Evolutionary conservation across 2,329 filamentous ascomycete species (phyloP), one percentile per base, ranked within the genome.

Genomic region (Chalaropsis thielavioides): DNA sequence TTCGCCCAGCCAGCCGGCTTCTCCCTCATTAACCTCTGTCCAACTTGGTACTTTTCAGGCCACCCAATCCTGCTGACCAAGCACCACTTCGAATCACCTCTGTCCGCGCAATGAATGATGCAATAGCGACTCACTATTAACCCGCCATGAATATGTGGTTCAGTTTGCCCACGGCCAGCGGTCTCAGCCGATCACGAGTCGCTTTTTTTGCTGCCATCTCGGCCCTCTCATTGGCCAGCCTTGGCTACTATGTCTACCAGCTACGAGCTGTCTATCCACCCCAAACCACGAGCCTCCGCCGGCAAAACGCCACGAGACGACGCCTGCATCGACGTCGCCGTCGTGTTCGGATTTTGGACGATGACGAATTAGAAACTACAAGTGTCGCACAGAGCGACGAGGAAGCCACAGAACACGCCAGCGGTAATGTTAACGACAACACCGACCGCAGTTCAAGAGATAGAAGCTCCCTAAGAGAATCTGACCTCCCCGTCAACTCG

Each of bases 251-350:
- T 70, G 66, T 73, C 72, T 56, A 70, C 70, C 69, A 67, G 66
- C 70, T 68, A 70, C 70, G 68, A 43, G 24, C 46, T 10, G 46
- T n/a, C 22, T 58, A 22, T n/a, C 67, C 69, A 62, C 66, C 68
- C 68, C 68, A 60, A 69, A 15, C 19, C 68, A 71, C 41, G 40
- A 72, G 74, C 15, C 75, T 89, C 38, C 86, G 83, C 69, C 78
- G 87, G 68, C 86, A 85, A 71, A 89, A 88, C 73, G 86, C 87
- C 11, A 72, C 89, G 44, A 83, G 85, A 68, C 80, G 82, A 66
- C 71, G 72, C 40, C 77, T 77, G 27, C 72, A 74, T 15, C 44
- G 44, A n/a, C 61, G 35, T 15, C 65, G n/a, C 7, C 51, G 51
- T 24, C 51, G 51, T 31, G 8, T 19, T 35, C 19, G 61, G 3